Evolutionary conservation across 2,329 filamentous ascomycete species (phyloP).

Genomic region (Paecilomyces sp.): DNA sequence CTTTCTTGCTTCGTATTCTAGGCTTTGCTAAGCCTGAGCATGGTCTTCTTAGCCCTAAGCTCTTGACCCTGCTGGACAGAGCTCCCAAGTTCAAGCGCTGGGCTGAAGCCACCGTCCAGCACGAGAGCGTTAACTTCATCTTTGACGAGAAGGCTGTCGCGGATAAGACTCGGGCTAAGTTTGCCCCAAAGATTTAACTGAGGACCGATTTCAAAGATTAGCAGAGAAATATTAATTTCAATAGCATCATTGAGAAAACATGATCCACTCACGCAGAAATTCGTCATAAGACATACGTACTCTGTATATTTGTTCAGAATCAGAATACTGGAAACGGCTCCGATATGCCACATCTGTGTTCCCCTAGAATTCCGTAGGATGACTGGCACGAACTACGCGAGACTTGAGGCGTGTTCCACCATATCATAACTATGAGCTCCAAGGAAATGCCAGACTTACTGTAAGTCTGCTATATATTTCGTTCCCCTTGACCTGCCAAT

Average conservation of each 20-base stretch:
- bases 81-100: conserved; percentile 64
- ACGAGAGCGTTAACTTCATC: conserved; percentile 60
- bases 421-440: background rate
- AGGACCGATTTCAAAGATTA: background rate
- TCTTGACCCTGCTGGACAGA: conserved; percentile 42
- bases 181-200: conserved; percentile 16
- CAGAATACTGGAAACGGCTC: background rate
- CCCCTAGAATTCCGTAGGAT: no score
- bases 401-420: background rate
- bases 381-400: no score
- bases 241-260: background rate
- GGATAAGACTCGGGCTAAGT: conserved; percentile 35
- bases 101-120: conserved; percentile 52
- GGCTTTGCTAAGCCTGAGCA: conserved; percentile 49
- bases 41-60: conserved; percentile 38
- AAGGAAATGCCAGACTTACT: background rate
- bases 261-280: background rate
- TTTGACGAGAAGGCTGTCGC: conserved; percentile 49
- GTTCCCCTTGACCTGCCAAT: background rate
- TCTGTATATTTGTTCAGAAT: background rate
- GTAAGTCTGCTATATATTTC: background rate
- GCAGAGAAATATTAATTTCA: background rate
- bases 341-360: no score
- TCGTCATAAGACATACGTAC: background rate
- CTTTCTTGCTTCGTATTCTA: conserved; percentile 59